These are phyloP conservation scores for Postia placenta DNA, from an alignment of 768 basidiomycete genomes.

Conservation along the genomic window DNA sequence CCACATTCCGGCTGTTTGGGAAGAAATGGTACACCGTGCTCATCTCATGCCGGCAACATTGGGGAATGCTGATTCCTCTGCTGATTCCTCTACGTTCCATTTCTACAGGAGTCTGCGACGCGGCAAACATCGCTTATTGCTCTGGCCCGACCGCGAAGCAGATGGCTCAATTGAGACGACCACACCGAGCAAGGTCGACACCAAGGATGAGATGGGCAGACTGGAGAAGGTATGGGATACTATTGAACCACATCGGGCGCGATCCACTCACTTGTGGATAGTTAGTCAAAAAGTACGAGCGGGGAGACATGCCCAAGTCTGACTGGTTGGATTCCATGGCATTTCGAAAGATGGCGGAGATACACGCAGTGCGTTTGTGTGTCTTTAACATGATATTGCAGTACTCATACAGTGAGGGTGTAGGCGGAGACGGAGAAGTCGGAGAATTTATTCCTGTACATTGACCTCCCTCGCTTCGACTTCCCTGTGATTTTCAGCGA, in stretches of 20 bases:
- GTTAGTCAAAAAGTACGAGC: constrained; percentile 94
- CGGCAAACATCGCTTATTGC: constrained; percentile 82
- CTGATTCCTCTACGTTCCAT: not conserved
- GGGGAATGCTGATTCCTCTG: too few relatives aligned
- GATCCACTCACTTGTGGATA: constrained; percentile 20
- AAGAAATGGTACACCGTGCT: constrained; percentile 71
- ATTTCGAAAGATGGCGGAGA: constrained; percentile 92
- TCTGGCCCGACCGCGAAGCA: constrained; percentile 82
- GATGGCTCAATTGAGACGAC: constrained; percentile 77
- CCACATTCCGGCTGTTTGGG: constrained; percentile 86
- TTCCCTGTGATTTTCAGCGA: constrained; percentile 96
- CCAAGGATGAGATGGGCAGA: constrained; percentile 90
- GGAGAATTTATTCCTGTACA: constrained; percentile 90
- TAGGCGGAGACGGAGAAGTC: constrained; percentile 91
- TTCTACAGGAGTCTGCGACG: constrained; percentile 73
- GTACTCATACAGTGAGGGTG: not conserved
- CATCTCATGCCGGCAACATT: not conserved
- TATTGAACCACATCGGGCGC: not conserved
- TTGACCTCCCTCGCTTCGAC: constrained; percentile 94
- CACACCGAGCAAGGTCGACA: constrained; percentile 83
- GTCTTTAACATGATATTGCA: not conserved
- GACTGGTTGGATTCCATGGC: constrained; percentile 95
- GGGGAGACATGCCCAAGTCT: constrained; percentile 87
- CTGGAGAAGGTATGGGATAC: constrained; percentile 76
- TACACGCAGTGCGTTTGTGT: constrained; percentile 66